Percentiles rank a stretch among this genome's conserved stretches.
Conservation (phyloP, 495 filamentous ascomycete species). For the Lasiosphaeria miniovina region DNA sequence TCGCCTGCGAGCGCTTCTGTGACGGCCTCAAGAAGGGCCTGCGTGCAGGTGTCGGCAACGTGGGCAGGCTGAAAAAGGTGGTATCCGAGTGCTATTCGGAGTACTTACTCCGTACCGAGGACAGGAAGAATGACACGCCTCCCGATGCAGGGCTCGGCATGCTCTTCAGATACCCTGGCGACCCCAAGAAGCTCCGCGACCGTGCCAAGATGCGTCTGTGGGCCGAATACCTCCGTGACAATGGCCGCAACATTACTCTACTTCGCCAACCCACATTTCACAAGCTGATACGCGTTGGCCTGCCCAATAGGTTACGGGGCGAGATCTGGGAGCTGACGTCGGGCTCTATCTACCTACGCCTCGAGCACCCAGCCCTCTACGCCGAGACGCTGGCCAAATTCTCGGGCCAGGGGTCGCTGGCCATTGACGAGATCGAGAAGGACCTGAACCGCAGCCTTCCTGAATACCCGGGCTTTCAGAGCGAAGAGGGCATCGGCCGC, state of each 20-base stretch:
- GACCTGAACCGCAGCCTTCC: constrained; percentile 93
- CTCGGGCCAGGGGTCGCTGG: constrained; percentile 77
- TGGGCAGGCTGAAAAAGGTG: constrained; percentile 74
- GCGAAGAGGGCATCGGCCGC: constrained; percentile 88
- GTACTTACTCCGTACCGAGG: constrained; percentile 68
- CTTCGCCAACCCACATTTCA: constrained; percentile 96
- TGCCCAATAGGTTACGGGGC: constrained; percentile 88
- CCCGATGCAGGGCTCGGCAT: constrained; percentile 92
- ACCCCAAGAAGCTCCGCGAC: constrained; percentile 92
- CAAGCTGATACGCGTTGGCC: constrained; percentile 90
- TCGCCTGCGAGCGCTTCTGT: constrained; percentile 90
- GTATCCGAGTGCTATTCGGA: constrained; percentile 88
- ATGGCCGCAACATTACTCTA: constrained; percentile 87
- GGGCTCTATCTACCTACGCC: constrained; percentile 80
- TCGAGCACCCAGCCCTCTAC: constrained; percentile 82
- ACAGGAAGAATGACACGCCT: constrained; percentile 55
- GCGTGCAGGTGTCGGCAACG: constrained; percentile 77
- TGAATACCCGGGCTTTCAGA: constrained; percentile 96
- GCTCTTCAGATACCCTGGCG: constrained; percentile 91
- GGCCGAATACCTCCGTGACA: constrained; percentile 94
- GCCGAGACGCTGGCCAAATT: constrained; percentile 78
- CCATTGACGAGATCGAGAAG: constrained; percentile 98
- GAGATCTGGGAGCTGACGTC: constrained; percentile 96
- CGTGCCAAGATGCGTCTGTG: constrained; percentile 96
- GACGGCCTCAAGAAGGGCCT: constrained; percentile 89